These are phyloP conservation scores for Balansia obtecta DNA, from an alignment of 2,329 filamentous ascomycete species.

Conservation along the genomic window DNA sequence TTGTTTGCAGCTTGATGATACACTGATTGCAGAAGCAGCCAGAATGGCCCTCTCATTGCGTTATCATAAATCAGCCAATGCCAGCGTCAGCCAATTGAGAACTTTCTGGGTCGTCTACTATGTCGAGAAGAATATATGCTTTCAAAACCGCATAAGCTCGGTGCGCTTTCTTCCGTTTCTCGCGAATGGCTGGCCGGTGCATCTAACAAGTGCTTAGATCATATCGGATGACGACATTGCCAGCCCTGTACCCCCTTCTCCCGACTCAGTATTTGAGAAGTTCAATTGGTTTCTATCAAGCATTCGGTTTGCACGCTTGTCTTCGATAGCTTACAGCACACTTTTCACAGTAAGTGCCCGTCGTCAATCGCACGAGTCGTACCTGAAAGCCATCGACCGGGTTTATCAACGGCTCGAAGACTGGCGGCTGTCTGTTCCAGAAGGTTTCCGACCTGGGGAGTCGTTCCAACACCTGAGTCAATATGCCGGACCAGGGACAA, in stretches of 20 bases:
- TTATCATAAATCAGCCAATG: slow-evolving; percentile 15
- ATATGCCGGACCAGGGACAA: slow-evolving; percentile 7
- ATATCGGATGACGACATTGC: slow-evolving; percentile 26
- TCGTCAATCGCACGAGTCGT: slow-evolving; percentile 9
- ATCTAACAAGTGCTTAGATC: slow-evolving; percentile 11
- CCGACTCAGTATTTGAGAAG: slow-evolving; percentile 18
- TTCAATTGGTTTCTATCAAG: slow-evolving; percentile 24
- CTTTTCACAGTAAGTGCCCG: slow-evolving; percentile 23
- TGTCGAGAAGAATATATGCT: slow-evolving; percentile 23
- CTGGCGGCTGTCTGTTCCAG: slow-evolving; percentile 19
- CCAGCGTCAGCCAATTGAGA: slow-evolving; percentile 9
- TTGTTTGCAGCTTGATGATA: slow-evolving; percentile 21
- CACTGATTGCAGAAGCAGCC: slow-evolving; percentile 19
- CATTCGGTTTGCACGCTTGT: slow-evolving; percentile 18
- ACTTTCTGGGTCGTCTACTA: slow-evolving; percentile 29
- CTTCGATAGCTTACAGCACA: slow-evolving; percentile 19
- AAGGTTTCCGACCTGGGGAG: slow-evolving; percentile 17
- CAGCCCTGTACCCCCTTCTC: slow-evolving; percentile 19
- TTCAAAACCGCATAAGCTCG: slow-evolving; percentile 19
- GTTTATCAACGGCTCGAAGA: slow-evolving; percentile 16
- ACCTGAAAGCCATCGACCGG: slow-evolving; percentile 12
- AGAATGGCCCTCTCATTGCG: slow-evolving; percentile 20
- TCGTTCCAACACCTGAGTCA: slow-evolving; percentile 9
- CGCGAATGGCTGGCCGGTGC: background rate
- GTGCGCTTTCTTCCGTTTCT: slow-evolving; percentile 11